These are phyloP conservation scores for Eutrema heterophyllum DNA, from an alignment of 345 rosid genomes.

Conservation along the genomic window DNA sequence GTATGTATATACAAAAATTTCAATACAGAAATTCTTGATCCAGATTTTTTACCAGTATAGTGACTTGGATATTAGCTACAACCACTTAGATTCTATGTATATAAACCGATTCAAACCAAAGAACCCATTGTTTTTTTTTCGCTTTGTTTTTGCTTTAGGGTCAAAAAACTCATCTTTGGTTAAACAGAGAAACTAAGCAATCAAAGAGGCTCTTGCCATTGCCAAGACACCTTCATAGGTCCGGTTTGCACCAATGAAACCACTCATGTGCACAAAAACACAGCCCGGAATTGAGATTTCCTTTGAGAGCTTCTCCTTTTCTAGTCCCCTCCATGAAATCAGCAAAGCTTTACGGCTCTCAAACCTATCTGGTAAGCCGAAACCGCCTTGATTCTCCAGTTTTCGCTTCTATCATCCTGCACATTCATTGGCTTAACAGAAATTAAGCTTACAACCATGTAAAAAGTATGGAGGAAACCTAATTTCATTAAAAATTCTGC, in stretches of 20 bases:
- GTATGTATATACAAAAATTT: too few relatives aligned
- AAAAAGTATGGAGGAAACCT: too few relatives aligned
- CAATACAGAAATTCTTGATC: not conserved
- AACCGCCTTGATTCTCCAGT: slow-evolving; percentile 81
- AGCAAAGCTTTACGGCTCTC: slow-evolving; percentile 84
- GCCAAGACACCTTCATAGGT: slow-evolving; percentile 65
- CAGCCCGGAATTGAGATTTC: slow-evolving; percentile 57
- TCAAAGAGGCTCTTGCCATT: slow-evolving; percentile 55
- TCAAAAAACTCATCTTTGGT: not conserved
- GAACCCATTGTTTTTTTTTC: not conserved
- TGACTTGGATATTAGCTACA: not conserved
- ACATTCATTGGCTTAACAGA: slow-evolving; percentile 4
- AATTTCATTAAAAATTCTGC: too few relatives aligned
- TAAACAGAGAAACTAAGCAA: not conserved
- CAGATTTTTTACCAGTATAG: not conserved
- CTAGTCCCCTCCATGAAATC: slow-evolving; percentile 68
- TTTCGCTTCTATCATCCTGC: slow-evolving; percentile 79
- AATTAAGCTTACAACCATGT: not conserved
- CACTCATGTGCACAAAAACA: slow-evolving; percentile 82
- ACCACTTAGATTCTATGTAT: not conserved
- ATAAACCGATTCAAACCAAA: not conserved
- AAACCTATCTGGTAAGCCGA: slow-evolving; percentile 59
- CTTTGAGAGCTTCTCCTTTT: slow-evolving; percentile 57
- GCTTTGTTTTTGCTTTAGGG: too few relatives aligned
- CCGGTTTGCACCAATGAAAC: slow-evolving; percentile 73